Evolutionary conservation across 352 stramenopile genomes (phyloP), one percentile per base, ranked within the genome.

Genomic region (Phytophthora kernoviae): DNA sequence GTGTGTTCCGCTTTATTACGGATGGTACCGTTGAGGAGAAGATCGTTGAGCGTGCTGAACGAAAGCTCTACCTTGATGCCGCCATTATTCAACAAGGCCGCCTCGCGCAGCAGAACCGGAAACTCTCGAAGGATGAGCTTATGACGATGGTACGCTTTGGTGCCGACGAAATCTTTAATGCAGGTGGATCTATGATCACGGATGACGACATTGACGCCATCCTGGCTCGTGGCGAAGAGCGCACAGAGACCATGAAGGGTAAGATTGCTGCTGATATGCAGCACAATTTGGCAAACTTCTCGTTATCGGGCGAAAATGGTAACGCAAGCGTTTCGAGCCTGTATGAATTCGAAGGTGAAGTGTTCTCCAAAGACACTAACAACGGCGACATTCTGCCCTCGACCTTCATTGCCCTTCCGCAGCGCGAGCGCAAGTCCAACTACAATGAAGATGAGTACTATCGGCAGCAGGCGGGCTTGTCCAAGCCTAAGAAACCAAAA

Each of bases 61-160:
- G 98, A 48, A 99, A 99, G 79, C 74, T 99, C 21, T 98, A 99
- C 57, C 83, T 97, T 70, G 98, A 99, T 73, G 97, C 97, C 2
- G 96, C 98, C 18, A 98, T 99, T 34, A 99, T 99, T 68, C 98
- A 99, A 78, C 97, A 99, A 62, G 97, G 96, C 50, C 88, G 96
- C 22, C 79, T 99, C 3, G 96, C 97, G 2, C 84, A 97, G 58
- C 87, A 96, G 54, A 96, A 96, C 63, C 86, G 91, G 14, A 96
- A 96, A 68, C 65, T 97, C 2, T 96, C 88, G 30, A 99, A 99
- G 79, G 91, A 98, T 47, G 98, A 99, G 54, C 82, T 99, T 14
- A 99, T 99, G 96, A 94, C 91, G 17, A 98, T 98, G 94, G 90
- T 99, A 4, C 81, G 86, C 6, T 96, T 96, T 39, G 87, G 87